phyloP scores from a whole-genome alignment of 2,329 filamentous ascomycete species.

The Aspergillus ochraceoroseus region DNA sequence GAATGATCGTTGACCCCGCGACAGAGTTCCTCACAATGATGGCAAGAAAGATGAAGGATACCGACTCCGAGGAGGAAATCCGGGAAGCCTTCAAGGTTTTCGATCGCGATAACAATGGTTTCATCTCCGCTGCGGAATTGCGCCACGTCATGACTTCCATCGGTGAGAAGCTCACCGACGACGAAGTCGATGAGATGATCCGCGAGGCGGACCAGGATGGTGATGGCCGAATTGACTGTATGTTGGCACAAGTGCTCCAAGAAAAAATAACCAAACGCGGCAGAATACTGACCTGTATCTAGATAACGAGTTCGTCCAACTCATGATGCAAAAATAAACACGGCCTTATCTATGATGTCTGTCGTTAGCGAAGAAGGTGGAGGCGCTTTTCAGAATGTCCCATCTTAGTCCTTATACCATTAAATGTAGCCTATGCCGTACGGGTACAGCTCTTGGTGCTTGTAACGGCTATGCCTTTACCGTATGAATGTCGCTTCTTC shows the following conservation, averaged over 20 bases:
- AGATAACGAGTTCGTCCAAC: conserved; percentile 92
- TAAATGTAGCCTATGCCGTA: conserved; percentile 29
- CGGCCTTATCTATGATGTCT: conserved; percentile 24
- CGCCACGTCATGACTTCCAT: conserved; percentile 91
- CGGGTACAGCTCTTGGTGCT: conserved; percentile 20
- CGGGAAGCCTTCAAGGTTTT: conserved; percentile 87
- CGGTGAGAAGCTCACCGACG: conserved; percentile 83
- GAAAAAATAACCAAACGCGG: neutral
- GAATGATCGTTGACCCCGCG: conserved; percentile 15
- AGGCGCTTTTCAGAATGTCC: conserved; percentile 21
- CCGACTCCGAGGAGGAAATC: conserved; percentile 86
- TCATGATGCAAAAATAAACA: conserved; percentile 90
- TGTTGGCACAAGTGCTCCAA: conserved; percentile 30
- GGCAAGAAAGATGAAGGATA: conserved; percentile 92
- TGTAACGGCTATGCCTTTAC: conserved; percentile 14
- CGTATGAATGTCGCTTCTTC: conserved; percentile 13
- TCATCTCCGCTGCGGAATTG: conserved; percentile 82
- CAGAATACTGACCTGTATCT: conserved; percentile 1
- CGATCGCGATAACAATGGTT: conserved; percentile 86
- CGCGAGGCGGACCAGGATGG: conserved; percentile 85
- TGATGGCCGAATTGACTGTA: conserved; percentile 84
- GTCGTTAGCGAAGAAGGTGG: conserved; percentile 30
- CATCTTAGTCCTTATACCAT: conserved; percentile 23
- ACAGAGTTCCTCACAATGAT: conserved; percentile 89
- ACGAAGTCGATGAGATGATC: conserved; percentile 92